These are phyloP conservation scores for Combretum micranthum DNA, from an alignment of 345 rosid species.

Conservation along the genomic window DNA sequence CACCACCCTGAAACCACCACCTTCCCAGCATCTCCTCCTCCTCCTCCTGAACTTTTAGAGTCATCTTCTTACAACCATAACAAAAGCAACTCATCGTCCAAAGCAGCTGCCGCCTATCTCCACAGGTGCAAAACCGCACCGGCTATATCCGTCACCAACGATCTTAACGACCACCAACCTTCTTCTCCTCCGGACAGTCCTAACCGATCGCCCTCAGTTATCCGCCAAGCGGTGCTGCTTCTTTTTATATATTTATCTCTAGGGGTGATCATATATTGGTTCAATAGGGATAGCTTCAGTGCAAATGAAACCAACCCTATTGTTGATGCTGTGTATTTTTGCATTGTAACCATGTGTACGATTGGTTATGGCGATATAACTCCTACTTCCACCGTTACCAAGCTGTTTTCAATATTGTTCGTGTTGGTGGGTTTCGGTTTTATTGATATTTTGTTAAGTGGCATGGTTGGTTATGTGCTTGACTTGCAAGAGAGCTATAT, in stretches of 20 bases:
- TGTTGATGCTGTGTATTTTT: conserved; percentile 55
- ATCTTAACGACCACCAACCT: conserved; percentile 7
- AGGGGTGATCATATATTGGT: conserved; percentile 28
- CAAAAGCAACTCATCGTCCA: conserved; percentile 1
- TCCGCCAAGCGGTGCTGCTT: conserved; percentile 24
- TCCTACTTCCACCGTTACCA: conserved; percentile 28
- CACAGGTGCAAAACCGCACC: conserved; percentile 84
- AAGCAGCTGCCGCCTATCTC: conserved; percentile 21
- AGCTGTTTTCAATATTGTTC: conserved; percentile 31
- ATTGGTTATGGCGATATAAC: conserved; percentile 63
- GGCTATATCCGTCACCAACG: conserved; percentile 37
- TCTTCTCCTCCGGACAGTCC: conserved; percentile 19
- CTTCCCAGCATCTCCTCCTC: conserved; percentile 12
- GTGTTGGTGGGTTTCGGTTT: conserved; percentile 42
- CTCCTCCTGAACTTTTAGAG: conserved; percentile 17
- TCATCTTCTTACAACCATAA: conserved; percentile 27
- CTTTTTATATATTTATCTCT: conserved; percentile 24
- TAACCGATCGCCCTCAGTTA: conserved; percentile 19
- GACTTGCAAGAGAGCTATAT: conserved; percentile 42
- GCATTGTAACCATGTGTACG: conserved; percentile 58
- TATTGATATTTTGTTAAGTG: conserved; percentile 37
- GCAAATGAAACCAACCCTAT: conserved; percentile 35
- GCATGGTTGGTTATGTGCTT: conserved; percentile 34
- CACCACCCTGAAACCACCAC: conserved; percentile 27
- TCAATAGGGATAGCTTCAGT: conserved; percentile 25